Evolutionary conservation across 2,329 filamentous ascomycete species (phyloP).

Genomic region (Cyclaneusma minus): DNA sequence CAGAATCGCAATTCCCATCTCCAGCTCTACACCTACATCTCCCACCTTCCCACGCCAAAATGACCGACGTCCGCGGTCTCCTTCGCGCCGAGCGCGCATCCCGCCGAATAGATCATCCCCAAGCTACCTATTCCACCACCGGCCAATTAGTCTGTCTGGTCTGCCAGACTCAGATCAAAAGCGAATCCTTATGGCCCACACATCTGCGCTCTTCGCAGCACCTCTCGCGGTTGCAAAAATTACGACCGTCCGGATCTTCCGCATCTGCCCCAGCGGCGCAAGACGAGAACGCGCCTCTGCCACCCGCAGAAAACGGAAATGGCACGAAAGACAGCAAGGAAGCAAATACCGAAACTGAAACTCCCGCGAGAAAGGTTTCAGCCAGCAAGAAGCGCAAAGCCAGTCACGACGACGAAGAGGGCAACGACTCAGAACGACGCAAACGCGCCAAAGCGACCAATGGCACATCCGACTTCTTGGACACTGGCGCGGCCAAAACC

Average conservation of each 20-base stretch:
- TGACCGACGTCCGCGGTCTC: slow-evolving; percentile 69
- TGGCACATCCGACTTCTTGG: slow-evolving; percentile 19
- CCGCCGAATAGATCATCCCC: slow-evolving; percentile 55
- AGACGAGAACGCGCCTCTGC: not conserved
- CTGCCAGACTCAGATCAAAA: slow-evolving; percentile 48
- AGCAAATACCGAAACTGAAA: slow-evolving; percentile 36
- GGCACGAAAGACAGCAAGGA: slow-evolving; percentile 5
- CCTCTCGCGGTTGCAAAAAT: slow-evolving; percentile 21
- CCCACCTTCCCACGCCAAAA: slow-evolving; percentile 26
- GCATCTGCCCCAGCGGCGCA: slow-evolving; percentile 1
- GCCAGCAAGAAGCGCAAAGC: slow-evolving; percentile 36
- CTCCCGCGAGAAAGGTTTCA: slow-evolving; percentile 12
- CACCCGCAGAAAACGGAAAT: not conserved
- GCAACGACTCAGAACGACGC: slow-evolving; percentile 27
- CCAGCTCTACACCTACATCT: not conserved
- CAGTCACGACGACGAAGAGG: slow-evolving; percentile 17
- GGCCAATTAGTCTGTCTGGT: slow-evolving; percentile 53
- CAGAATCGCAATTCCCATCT: slow-evolving; percentile 2
- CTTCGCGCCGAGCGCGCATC: slow-evolving; percentile 63
- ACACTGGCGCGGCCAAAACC: slow-evolving; percentile 22
- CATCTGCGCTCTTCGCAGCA: slow-evolving; percentile 37
- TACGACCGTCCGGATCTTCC: slow-evolving; percentile 5
- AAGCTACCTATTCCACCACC: slow-evolving; percentile 50
- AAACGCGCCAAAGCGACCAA: slow-evolving; percentile 26
- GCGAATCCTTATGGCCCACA: slow-evolving; percentile 50